phyloP scores from a whole-genome alignment of 129 eudicot species.

The Pulicaria dysenterica region DNA sequence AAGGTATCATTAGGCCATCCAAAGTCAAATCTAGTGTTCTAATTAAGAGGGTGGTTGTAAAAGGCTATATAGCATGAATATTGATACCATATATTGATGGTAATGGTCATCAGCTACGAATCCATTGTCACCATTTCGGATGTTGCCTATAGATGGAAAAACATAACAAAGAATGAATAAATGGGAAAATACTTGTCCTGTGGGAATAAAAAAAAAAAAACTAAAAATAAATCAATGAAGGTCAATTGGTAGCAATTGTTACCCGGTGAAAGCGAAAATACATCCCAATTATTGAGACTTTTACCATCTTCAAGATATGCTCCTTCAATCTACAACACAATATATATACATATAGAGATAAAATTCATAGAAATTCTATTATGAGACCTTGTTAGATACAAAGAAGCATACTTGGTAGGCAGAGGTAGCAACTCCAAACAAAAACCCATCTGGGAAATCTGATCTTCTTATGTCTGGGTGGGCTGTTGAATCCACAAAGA shows the following conservation, averaged over 20 bases:
- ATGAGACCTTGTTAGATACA: neutral
- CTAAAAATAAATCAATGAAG: neutral
- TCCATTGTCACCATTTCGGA: conserved; percentile 50
- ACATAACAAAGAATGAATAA: neutral
- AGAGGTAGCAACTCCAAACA: conserved; percentile 69
- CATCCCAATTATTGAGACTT: conserved; percentile 78
- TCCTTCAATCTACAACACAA: conserved; percentile 71
- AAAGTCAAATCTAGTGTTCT: no score
- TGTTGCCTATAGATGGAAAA: conserved; percentile 20
- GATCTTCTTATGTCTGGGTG: conserved; percentile 37
- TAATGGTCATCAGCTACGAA: conserved; percentile 71
- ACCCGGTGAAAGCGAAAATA: conserved; percentile 53
- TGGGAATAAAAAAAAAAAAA: neutral
- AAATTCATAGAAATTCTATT: neutral
- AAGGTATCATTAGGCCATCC: no score
- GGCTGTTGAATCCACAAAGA: no score
- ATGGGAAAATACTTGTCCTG: neutral
- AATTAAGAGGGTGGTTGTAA: neutral
- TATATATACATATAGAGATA: no score
- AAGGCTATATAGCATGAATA: neutral
- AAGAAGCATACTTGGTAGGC: conserved; percentile 56
- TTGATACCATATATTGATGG: conserved; percentile 72
- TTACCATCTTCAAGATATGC: conserved; percentile 82
- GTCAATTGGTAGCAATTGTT: neutral
- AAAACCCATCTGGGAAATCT: conserved; percentile 61